Percentiles rank a stretch among this genome's conserved stretches.
phyloP scores from a whole-genome alignment of 2,329 filamentous ascomycete species.

The Penicillium hordei region DNA sequence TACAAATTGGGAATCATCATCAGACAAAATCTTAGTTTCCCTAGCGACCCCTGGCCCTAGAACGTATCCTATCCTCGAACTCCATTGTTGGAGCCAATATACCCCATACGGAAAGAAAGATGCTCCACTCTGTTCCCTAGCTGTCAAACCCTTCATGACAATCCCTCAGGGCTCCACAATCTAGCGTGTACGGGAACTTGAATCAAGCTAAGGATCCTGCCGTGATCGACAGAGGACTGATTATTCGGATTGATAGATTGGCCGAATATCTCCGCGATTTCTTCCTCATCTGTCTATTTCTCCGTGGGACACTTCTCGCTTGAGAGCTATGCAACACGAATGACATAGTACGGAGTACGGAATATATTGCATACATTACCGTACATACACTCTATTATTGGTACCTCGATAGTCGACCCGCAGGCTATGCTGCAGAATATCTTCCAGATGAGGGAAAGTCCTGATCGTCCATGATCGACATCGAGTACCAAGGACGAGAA shows the following conservation, averaged over 20 bases:
- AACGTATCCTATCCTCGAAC: neutral
- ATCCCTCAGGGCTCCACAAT: neutral
- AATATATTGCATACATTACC: neutral
- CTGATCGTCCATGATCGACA: constrained; percentile 7
- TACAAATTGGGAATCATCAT: neutral
- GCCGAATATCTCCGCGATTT: neutral
- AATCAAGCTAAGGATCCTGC: neutral
- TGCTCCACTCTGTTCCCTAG: neutral
- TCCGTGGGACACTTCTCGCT: neutral
- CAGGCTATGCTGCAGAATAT: neutral
- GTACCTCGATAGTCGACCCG: neutral
- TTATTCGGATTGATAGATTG: neutral
- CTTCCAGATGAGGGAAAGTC: neutral
- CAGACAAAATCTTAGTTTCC: neutral
- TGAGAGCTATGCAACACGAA: neutral
- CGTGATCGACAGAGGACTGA: neutral
- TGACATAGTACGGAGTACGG: neutral
- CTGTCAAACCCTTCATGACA: constrained; percentile 7
- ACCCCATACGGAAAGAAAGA: neutral
- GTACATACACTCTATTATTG: neutral
- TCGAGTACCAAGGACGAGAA: neutral
- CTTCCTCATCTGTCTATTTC: neutral
- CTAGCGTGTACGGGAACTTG: constrained; percentile 2
- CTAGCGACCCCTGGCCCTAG: neutral
- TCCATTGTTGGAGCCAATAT: neutral